phyloP scores from a whole-genome alignment of 1,284 basidiomycete genomes.

The Boletus sp. region DNA sequence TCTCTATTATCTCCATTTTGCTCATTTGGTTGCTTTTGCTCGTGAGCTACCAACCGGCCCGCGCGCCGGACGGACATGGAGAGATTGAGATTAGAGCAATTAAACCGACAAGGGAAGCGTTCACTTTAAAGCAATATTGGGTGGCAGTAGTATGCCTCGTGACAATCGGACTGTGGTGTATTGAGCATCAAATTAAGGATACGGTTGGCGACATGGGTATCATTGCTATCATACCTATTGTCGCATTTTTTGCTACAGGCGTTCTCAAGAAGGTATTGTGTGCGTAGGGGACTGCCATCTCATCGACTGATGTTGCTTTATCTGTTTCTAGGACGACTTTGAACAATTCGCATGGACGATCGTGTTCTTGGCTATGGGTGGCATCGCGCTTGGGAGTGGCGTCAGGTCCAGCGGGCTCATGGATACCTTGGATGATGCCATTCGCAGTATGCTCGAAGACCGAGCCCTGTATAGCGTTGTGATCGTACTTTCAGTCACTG shows the following conservation, averaged over 20 bases:
- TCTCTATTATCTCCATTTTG: slow-evolving; percentile 83
- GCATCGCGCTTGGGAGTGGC: slow-evolving; percentile 94
- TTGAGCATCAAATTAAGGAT: slow-evolving; percentile 82
- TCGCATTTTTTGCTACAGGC: slow-evolving; percentile 95
- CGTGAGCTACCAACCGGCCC: slow-evolving; percentile 76
- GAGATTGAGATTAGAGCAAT: slow-evolving; percentile 84
- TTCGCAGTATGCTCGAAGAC: slow-evolving; percentile 74
- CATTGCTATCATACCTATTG: slow-evolving; percentile 92
- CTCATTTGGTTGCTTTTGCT: slow-evolving; percentile 93
- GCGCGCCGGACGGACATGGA: slow-evolving; percentile 74
- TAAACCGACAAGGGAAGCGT: slow-evolving; percentile 77
- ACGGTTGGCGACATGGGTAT: slow-evolving; percentile 96
- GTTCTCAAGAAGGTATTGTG: slow-evolving; percentile 84
- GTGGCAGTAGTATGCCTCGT: slow-evolving; percentile 84
- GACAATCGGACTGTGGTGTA: slow-evolving; percentile 92
- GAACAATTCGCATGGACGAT: slow-evolving; percentile 95
- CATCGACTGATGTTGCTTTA: neutral
- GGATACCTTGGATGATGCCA: slow-evolving; percentile 71
- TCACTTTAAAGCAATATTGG: slow-evolving; percentile 90
- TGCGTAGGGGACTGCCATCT: slow-evolving; percentile 1
- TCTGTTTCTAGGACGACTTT: slow-evolving; percentile 80
- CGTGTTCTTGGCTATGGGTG: slow-evolving; percentile 97
- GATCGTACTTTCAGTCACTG: slow-evolving; percentile 79
- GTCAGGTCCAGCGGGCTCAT: slow-evolving; percentile 91
- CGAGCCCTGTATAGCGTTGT: slow-evolving; percentile 83